phyloP scores from a whole-genome alignment of 2,329 filamentous ascomycete species.

The Fusarium floridanum region DNA sequence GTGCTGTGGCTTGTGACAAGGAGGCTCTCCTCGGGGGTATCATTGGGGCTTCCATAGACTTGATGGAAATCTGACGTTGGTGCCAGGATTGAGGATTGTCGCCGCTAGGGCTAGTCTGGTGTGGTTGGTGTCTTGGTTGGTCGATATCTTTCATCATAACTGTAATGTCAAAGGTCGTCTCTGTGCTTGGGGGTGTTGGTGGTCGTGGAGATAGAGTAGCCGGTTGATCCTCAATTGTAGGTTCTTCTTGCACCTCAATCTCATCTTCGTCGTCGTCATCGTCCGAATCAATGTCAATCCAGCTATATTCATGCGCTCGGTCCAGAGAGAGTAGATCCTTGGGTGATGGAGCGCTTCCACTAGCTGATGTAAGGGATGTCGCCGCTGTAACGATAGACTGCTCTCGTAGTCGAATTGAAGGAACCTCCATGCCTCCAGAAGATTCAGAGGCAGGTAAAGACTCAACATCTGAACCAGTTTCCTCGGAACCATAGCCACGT shows the following conservation, averaged over 20 bases:
- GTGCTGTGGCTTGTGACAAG: conserved; percentile 26
- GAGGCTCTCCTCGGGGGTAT: conserved; percentile 42
- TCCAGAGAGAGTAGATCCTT: conserved; percentile 38
- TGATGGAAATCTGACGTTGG: conserved; percentile 24
- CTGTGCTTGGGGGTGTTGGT: conserved; percentile 44
- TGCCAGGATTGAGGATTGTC: conserved; percentile 8
- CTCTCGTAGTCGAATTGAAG: conserved; percentile 50
- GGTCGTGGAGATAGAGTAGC: conserved; percentile 49
- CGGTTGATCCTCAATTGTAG: conserved; percentile 21
- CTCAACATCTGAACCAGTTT: conserved; percentile 51
- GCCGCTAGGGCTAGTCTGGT: conserved; percentile 14
- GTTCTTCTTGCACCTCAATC: conserved; percentile 22
- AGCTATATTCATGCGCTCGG: conserved; percentile 48
- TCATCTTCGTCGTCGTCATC: conserved; percentile 42
- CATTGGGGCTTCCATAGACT: conserved; percentile 36
- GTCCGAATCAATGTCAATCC: conserved; percentile 56
- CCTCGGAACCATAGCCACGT: conserved; percentile 34
- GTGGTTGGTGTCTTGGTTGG: not conserved
- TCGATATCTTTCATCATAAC: conserved; percentile 31
- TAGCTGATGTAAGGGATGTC: conserved; percentile 52
- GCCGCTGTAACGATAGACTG: conserved; percentile 53
- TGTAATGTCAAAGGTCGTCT: conserved; percentile 33
- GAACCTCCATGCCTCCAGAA: conserved; percentile 50
- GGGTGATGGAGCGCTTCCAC: conserved; percentile 45
- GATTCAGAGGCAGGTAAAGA: conserved; percentile 49